Evolutionary conservation across 2,329 filamentous ascomycete genomes (phyloP), one percentile per base, ranked within the genome.

Genomic region (Fusarium lyarnte): DNA sequence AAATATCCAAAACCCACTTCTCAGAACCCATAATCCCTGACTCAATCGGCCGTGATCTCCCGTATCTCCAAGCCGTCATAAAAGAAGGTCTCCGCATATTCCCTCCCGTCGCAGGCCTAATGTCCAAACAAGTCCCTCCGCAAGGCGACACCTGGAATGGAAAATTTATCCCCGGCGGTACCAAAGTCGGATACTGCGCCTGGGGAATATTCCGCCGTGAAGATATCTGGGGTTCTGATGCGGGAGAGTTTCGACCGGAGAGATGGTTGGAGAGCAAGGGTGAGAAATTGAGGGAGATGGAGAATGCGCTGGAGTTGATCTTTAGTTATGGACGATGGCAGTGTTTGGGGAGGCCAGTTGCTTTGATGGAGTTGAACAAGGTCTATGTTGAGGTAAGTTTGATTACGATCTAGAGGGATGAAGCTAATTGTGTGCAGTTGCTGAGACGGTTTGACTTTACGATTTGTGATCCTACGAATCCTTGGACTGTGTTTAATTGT

Each of bases 21-120:
- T 62, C 76, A 1, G 66, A 55, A 12, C 62, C 72, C 2, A 55
- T 79, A 5, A 81, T 83, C 51, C 76, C 74, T 12, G 78, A 83
- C 46, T 73, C 75, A 11, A 73, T 82, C 52, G 82, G 82, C 3
- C 78, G 78, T 5, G 71, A 77, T 11, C 74, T 86, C 9, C 82
- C 83, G 0, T 87, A 84, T 42, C 78, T 87, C 0, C 82, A 84
- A 63, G 85, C 88, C 1, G 81, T 87, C 38, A 86, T 90, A 72
- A 83, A 85, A 35, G 87, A 89, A 69, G 82, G 80, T 3, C 73
- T 84, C 3, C 81, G 82, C 27, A 82, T 83, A 35, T 79, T 79
- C 58, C 81, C 82, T 0, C 82, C 82, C 8, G 78, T 81, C 9
- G 76, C 79, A 2, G 80, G 81, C 0, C 76, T 82, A 36, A 81